A percentile compares a stretch with the other conserved stretches of the same genome.
These are phyloP conservation scores for Aspergillus sergii DNA, from an alignment of 2,329 filamentous ascomycete genomes.

Conservation along the genomic window DNA sequence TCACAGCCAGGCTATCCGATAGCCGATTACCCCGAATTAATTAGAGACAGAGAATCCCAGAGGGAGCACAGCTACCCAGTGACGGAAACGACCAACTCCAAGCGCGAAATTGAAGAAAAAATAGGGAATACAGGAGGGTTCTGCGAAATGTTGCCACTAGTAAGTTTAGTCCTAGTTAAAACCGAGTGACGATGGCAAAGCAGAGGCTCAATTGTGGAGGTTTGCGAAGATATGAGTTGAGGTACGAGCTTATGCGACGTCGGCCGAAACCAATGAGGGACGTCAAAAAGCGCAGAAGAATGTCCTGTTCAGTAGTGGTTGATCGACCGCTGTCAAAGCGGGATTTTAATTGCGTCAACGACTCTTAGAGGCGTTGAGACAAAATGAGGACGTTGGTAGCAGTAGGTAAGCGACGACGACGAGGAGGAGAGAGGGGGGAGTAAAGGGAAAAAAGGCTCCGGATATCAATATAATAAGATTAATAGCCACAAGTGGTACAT, in stretches of 20 bases:
- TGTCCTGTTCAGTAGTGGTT: not conserved
- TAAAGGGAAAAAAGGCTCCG: conserved; percentile 7
- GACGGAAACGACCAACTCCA: not conserved
- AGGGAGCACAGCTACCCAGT: not conserved
- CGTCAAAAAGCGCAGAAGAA: not conserved
- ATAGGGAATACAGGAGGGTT: not conserved
- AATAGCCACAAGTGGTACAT: conserved; percentile 19
- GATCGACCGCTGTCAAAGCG: conserved; percentile 7
- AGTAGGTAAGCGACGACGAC: conserved; percentile 1
- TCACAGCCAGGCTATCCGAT: not conserved
- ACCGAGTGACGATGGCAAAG: not conserved
- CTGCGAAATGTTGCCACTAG: not conserved
- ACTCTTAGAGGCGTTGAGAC: not conserved
- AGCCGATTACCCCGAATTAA: not conserved
- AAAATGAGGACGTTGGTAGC: not conserved
- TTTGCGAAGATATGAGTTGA: not conserved
- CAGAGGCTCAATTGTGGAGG: not conserved
- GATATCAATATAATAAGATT: conserved; percentile 7
- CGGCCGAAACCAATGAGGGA: not conserved
- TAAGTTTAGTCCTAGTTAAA: not conserved
- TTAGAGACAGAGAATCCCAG: not conserved
- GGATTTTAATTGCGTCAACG: not conserved
- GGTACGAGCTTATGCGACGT: not conserved
- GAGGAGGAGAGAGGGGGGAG: conserved; percentile 5
- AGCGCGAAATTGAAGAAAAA: not conserved